Percentiles rank a stretch among this genome's conserved stretches.
Conservation (phyloP, 2,329 filamentous ascomycete genomes). For the Colletotrichum eleusines region DNA sequence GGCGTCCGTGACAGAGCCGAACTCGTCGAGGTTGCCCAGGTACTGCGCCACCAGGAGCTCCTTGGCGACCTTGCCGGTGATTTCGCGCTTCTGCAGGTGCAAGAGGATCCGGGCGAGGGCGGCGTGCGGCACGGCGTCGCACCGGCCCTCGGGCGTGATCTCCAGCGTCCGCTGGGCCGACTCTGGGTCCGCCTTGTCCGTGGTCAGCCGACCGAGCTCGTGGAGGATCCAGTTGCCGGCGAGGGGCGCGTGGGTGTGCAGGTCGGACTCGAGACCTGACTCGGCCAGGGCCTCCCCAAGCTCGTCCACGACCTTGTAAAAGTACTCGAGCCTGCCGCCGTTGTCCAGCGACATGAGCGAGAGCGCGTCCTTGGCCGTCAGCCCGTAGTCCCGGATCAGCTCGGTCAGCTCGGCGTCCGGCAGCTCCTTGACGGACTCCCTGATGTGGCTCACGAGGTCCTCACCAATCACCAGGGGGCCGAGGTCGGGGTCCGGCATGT, state of each 20-base stretch:
- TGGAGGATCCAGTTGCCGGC: constrained; percentile 79
- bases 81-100: constrained; percentile 60
- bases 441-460: constrained; percentile 76
- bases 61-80: constrained; percentile 69
- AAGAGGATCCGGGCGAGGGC: constrained; percentile 65
- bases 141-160: constrained; percentile 63
- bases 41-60: constrained; percentile 67
- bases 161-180: constrained; percentile 32
- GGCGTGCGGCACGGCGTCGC: constrained; percentile 57
- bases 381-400: constrained; percentile 71
- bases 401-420: constrained; percentile 78
- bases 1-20: constrained; percentile 54
- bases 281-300: constrained; percentile 50
- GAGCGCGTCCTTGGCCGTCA: constrained; percentile 86
- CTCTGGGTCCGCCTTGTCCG: constrained; percentile 56
- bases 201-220: constrained; percentile 77
- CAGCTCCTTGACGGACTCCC: constrained; percentile 72
- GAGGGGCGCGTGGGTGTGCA: constrained; percentile 58
- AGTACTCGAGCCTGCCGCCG: constrained; percentile 85
- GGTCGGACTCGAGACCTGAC: constrained; percentile 40
- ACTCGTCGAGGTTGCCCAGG: constrained; percentile 58
- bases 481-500: constrained; percentile 97
- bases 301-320: constrained; percentile 72
- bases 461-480: constrained; percentile 80
- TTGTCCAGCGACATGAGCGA: constrained; percentile 82